Evolutionary conservation across 805 yeast species (phyloP).

Genomic region (Blastobotrys muscicola): DNA sequence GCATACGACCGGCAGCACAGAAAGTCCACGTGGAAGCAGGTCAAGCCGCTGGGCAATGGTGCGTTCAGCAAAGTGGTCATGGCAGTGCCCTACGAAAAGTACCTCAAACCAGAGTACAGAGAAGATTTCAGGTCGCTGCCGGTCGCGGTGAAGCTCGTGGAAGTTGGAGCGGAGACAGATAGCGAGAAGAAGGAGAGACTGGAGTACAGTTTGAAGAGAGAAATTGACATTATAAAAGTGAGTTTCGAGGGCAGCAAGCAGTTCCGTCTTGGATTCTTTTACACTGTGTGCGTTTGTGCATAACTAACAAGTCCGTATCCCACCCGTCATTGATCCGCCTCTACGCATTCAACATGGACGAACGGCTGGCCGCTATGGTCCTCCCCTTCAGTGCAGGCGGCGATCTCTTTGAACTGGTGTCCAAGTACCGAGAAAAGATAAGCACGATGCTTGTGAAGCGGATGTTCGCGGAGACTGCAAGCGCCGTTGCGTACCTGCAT

Average conservation of each 20-base stretch:
- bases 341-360: constrained; percentile 32
- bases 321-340: constrained; percentile 68
- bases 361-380: constrained; percentile 39
- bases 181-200: constrained; percentile 41
- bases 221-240: constrained; percentile 47
- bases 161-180: constrained; percentile 32
- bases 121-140: constrained; percentile 14
- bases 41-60: constrained; percentile 30
- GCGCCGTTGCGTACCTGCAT: constrained; percentile 69
- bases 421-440: constrained; percentile 34
- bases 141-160: constrained; percentile 67
- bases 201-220: constrained; percentile 60
- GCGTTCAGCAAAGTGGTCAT: constrained; percentile 33
- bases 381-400: constrained; percentile 80
- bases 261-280: too few species aligned
- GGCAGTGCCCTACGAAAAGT: constrained; percentile 22
- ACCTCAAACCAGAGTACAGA: constrained; percentile 24
- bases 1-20: constrained; percentile 22
- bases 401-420: constrained; percentile 61
- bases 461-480: constrained; percentile 58
- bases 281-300: too few species aligned
- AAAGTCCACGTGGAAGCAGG: constrained; percentile 24
- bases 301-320: constrained; percentile 23
- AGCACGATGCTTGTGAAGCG: constrained; percentile 44
- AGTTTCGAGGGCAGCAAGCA: too few species aligned